Percentiles rank a stretch among this genome's conserved stretches.
Conservation (phyloP, 257 asterid genomes). For the Lycium barbarum region DNA sequence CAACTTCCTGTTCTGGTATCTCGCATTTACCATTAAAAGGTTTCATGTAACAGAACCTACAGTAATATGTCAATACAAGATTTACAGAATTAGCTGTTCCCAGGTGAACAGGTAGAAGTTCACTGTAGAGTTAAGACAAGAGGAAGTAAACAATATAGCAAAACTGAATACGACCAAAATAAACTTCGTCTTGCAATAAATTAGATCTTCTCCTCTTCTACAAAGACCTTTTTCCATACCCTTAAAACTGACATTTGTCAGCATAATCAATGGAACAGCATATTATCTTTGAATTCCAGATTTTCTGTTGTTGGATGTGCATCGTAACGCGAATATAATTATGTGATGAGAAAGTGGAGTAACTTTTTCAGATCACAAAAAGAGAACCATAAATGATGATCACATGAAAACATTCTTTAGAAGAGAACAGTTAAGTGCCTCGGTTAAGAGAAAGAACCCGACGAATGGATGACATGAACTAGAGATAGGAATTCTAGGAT, state of each 20-base stretch:
- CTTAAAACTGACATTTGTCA: background rate
- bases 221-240: background rate
- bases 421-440: background rate
- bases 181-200: background rate
- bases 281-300: slow-evolving; percentile 14
- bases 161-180: background rate
- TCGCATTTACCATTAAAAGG: slow-evolving; percentile 70
- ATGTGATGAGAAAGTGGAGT: background rate
- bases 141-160: background rate
- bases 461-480: background rate
- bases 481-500: background rate
- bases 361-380: background rate
- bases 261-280: background rate
- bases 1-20: slow-evolving; percentile 61
- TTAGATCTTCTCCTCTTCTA: background rate
- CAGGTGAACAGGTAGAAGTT: slow-evolving; percentile 5
- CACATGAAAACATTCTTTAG: background rate
- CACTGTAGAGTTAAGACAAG: background rate
- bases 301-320: slow-evolving; percentile 10
- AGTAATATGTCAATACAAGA: slow-evolving; percentile 28
- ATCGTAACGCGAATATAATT: background rate
- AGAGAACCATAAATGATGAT: background rate
- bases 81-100: slow-evolving; percentile 1
- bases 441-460: background rate
- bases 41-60: slow-evolving; percentile 80